Evolutionary conservation across 495 filamentous ascomycete species (phyloP).

Genomic region (Emericellopsis terricola): DNA sequence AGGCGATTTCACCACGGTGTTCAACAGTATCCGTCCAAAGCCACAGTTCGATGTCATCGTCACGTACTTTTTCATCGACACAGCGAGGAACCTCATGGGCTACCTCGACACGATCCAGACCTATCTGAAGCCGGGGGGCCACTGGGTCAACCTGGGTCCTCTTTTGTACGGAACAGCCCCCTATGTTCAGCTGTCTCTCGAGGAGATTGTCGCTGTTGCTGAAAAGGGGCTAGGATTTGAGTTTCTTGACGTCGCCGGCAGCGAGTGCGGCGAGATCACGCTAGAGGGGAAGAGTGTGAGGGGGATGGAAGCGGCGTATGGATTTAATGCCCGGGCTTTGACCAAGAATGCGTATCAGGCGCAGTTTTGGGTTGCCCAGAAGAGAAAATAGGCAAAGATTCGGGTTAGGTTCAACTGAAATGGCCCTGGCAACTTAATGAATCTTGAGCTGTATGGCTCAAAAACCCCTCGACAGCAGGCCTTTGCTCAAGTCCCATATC

Average conservation of each 20-base stretch:
- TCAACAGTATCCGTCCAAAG: background rate
- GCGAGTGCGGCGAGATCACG: slow-evolving; percentile 2
- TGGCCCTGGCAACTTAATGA: no score
- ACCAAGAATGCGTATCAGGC: slow-evolving; percentile 13
- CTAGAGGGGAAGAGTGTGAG: slow-evolving; percentile 7
- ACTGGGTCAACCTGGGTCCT: slow-evolving; percentile 30
- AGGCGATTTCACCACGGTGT: slow-evolving; percentile 23
- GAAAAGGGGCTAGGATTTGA: slow-evolving; percentile 12
- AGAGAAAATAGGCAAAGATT: no score
- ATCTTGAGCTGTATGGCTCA: no score
- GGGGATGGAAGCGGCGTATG: slow-evolving; percentile 13
- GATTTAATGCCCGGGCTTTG: slow-evolving; percentile 14
- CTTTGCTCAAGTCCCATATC: no score
- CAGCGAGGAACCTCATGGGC: slow-evolving; percentile 22
- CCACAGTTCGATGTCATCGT: slow-evolving; percentile 21
- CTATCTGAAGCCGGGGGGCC: slow-evolving; percentile 18
- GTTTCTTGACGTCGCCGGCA: slow-evolving; percentile 5
- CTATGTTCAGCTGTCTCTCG: slow-evolving; percentile 15
- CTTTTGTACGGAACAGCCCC: slow-evolving; percentile 13
- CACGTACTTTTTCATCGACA: slow-evolving; percentile 34
- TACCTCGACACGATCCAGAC: slow-evolving; percentile 25
- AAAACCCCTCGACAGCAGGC: no score
- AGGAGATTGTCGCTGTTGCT: slow-evolving; percentile 12
- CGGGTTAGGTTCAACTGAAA: no score
- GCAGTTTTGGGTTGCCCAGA: slow-evolving; percentile 17